A percentile compares a stretch with the other conserved stretches of the same genome.
Conservation (phyloP, 2,329 filamentous ascomycete genomes). For the Cladosporium sphaerospermum region DNA sequence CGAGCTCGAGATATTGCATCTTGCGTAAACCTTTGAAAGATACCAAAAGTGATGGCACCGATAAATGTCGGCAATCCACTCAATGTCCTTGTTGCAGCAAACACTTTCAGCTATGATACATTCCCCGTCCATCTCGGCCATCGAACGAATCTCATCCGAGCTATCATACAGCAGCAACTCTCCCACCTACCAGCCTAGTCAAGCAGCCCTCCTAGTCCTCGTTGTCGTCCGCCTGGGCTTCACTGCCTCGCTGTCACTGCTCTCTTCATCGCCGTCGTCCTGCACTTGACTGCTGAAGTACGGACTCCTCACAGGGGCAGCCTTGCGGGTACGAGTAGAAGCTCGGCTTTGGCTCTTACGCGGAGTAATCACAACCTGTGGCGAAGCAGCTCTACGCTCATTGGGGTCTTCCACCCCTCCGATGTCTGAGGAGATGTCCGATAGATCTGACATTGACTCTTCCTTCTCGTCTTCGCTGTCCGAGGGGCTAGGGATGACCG, state of each 20-base stretch:
- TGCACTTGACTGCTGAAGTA: slow-evolving; percentile 20
- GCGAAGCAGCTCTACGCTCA: slow-evolving; percentile 15
- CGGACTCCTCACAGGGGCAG: slow-evolving; percentile 25
- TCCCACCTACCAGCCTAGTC: background rate
- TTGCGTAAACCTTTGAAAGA: no score
- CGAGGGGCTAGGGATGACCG: background rate
- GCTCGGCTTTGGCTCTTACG: slow-evolving; percentile 11
- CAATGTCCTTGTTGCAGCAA: no score
- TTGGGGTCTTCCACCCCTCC: slow-evolving; percentile 6
- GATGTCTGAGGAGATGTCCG: background rate
- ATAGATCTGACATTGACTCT: slow-evolving; percentile 7
- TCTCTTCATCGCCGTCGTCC: slow-evolving; percentile 15
- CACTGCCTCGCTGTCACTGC: slow-evolving; percentile 25
- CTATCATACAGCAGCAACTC: no score
- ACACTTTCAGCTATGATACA: no score
- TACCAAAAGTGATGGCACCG: no score
- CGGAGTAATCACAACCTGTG: slow-evolving; percentile 21
- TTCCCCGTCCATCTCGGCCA: no score
- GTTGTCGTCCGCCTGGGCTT: slow-evolving; percentile 27
- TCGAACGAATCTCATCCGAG: no score
- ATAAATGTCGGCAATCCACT: no score
- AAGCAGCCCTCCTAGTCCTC: slow-evolving; percentile 22
- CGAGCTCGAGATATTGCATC: background rate
- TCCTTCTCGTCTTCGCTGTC: slow-evolving; percentile 9
- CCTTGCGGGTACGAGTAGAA: slow-evolving; percentile 16